Evolutionary conservation across 768 basidiomycete species (phyloP).

Genomic region (Mycena chlorophos): DNA sequence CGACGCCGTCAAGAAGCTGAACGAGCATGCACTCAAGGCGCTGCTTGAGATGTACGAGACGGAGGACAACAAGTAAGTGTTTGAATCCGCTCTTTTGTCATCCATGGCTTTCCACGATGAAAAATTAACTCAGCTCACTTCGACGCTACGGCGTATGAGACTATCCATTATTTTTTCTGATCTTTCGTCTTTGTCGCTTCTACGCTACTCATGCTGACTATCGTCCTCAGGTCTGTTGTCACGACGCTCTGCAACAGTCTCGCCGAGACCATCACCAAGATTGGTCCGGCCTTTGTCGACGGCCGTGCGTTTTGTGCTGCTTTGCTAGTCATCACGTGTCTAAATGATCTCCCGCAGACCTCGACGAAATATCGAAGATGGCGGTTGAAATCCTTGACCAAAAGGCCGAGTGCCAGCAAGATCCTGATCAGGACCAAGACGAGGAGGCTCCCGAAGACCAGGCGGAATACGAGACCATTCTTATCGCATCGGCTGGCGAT

Average conservation of each 20-base stretch:
- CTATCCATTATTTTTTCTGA: constrained; percentile 42
- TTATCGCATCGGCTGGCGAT: constrained; percentile 92
- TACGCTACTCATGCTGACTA: constrained; percentile 24
- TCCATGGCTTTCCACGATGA: constrained; percentile 43
- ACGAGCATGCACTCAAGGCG: constrained; percentile 68
- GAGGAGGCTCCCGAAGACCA: constrained; percentile 86
- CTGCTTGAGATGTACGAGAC: constrained; percentile 88
- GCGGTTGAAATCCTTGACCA: constrained; percentile 86
- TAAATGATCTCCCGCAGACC: constrained; percentile 47
- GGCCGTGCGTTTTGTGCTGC: constrained; percentile 52
- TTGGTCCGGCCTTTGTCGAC: constrained; percentile 86
- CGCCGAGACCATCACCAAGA: constrained; percentile 87
- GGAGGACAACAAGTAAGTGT: constrained; percentile 94
- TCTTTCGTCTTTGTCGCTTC: constrained; percentile 10
- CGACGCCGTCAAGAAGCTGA: constrained; percentile 73
- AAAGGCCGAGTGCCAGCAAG: constrained; percentile 95
- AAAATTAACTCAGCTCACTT: constrained; percentile 76
- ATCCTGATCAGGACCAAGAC: constrained; percentile 88
- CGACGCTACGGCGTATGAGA: constrained; percentile 68
- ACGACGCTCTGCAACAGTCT: constrained; percentile 85
- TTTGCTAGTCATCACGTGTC: constrained; percentile 7
- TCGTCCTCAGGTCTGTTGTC: constrained; percentile 70
- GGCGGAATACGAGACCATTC: constrained; percentile 94
- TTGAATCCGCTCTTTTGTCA: constrained; percentile 5
- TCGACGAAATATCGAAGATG: constrained; percentile 77